These are phyloP conservation scores for Collybia sordida DNA, from an alignment of 768 basidiomycete genomes.

Conservation along the genomic window DNA sequence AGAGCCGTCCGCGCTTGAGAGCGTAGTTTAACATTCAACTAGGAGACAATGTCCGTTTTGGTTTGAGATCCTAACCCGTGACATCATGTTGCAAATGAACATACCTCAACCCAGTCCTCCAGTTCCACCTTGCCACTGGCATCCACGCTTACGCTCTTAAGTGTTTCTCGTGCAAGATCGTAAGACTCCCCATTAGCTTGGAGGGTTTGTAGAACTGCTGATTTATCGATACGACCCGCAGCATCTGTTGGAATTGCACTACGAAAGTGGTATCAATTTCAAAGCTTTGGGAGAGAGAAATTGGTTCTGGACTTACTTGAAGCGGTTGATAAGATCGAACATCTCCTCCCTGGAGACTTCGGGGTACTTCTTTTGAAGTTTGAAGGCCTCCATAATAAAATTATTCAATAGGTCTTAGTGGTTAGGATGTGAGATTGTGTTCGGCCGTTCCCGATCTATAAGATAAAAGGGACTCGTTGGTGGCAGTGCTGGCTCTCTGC, in stretches of 20 bases:
- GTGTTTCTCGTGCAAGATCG: slow-evolving; percentile 83
- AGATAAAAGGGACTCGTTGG: not conserved
- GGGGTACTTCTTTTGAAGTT: slow-evolving; percentile 89
- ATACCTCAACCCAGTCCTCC: slow-evolving; percentile 97
- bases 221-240: slow-evolving; percentile 82
- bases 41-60: not conserved
- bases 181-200: slow-evolving; percentile 86
- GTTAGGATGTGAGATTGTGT: not conserved
- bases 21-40: slow-evolving; percentile 84
- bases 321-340: slow-evolving; percentile 89
- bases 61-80: slow-evolving; percentile 4
- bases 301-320: slow-evolving; percentile 71
- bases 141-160: slow-evolving; percentile 93
- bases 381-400: slow-evolving; percentile 72
- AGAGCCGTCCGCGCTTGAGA: slow-evolving; percentile 46
- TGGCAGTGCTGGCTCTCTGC: slow-evolving; percentile 1
- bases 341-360: slow-evolving; percentile 92
- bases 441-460: slow-evolving; percentile 2
- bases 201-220: slow-evolving; percentile 73
- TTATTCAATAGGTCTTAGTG: not conserved
- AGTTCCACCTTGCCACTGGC: slow-evolving; percentile 95
- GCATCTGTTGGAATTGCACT: slow-evolving; percentile 78
- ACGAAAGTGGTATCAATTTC: slow-evolving; percentile 12
- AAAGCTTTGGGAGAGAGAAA: slow-evolving; percentile 4
- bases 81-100: slow-evolving; percentile 21